Evolutionary conservation across 2,329 filamentous ascomycete species (phyloP).

Genomic region (Pseudomassariella vexata): DNA sequence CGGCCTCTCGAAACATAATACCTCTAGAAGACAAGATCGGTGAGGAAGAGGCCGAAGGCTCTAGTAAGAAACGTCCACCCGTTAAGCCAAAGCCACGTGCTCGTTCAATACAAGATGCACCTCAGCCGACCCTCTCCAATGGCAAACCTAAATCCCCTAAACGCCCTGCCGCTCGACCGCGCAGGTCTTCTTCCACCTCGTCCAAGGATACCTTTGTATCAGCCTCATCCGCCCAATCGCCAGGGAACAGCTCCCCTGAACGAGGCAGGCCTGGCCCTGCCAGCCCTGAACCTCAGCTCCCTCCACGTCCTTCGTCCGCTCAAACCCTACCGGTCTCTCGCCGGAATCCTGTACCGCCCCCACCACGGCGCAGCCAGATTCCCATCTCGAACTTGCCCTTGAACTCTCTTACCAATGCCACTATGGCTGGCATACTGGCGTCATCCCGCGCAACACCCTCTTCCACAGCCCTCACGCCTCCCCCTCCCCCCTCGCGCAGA

Average conservation of each 20-base stretch:
- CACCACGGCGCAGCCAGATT: conserved; percentile 14
- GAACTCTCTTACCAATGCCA: conserved; percentile 65
- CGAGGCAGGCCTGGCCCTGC: conserved; percentile 14
- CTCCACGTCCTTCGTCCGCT: conserved; percentile 10
- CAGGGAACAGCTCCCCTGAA: conserved; percentile 20
- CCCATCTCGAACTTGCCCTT: conserved; percentile 42
- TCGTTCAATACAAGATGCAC: conserved; percentile 6
- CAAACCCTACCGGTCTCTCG: conserved; percentile 8
- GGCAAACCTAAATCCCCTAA: conserved; percentile 4
- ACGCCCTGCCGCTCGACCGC: not conserved
- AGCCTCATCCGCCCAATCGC: conserved; percentile 30
- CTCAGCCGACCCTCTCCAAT: conserved; percentile 2
- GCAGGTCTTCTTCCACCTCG: conserved; percentile 25
- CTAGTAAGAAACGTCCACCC: conserved; percentile 3
- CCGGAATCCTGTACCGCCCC: conserved; percentile 7
- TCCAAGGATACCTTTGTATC: conserved; percentile 41
- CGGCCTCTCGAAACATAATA: conserved; percentile 17
- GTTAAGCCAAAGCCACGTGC: conserved; percentile 11
- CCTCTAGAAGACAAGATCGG: not conserved
- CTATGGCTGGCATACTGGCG: conserved; percentile 69
- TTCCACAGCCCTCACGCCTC: conserved; percentile 30
- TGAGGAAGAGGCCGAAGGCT: not conserved
- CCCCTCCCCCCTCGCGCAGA: conserved; percentile 29
- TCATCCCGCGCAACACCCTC: conserved; percentile 48
- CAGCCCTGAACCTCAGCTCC: conserved; percentile 8